Evolutionary conservation across 352 stramenopile genomes (phyloP), one percentile per base, ranked within the genome.

Genomic region (Elongisporangium prolatum): DNA sequence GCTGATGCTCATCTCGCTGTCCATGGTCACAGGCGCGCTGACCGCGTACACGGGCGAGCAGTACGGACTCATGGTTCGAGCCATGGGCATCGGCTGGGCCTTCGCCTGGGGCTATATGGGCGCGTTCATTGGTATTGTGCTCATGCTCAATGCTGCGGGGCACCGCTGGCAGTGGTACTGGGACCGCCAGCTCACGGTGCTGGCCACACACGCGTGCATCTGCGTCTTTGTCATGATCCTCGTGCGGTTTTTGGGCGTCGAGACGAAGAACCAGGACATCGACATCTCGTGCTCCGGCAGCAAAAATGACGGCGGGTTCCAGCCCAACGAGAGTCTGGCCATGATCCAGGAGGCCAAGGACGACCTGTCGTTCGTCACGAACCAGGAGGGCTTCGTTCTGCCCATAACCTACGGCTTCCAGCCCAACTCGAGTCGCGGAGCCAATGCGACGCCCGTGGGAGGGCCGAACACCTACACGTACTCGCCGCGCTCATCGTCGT

Each of bases 11-110:
- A 40, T 76, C 20, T 67, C 61, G 17, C 24, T 81, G 18, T 48
- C 67, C 10, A 21, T 71, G 24, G 64, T 61, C 1, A 52, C 80
- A 21, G 65, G 67, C 0, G 59, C 63, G 17, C 56, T 82, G 22
- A 71, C 68, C 22, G 54, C 65, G 6, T 80, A 74, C 51, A 81
- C 74, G 1, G 70, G 69, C 17, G 74, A 84, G 52, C 70, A 78
- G 50, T 84, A 80, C 24, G 68, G 70, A 16, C 65, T 80, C 14
- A 65, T 80, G 37, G 74, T 77, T 21, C 68, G 75, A 48, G 68
- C 72, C 9, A 52, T 82, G 22, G 75, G 72, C 17, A 69, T 80
- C 24, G 72, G 67, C 11, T 75, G 67, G 47, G 54, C 75, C 13
- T 55, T 65, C 20, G 72, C 62, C 9, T 72, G 68, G 38, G 68